phyloP scores from a whole-genome alignment of 2,329 filamentous ascomycete genomes.

The Fusarium sp. region DNA sequence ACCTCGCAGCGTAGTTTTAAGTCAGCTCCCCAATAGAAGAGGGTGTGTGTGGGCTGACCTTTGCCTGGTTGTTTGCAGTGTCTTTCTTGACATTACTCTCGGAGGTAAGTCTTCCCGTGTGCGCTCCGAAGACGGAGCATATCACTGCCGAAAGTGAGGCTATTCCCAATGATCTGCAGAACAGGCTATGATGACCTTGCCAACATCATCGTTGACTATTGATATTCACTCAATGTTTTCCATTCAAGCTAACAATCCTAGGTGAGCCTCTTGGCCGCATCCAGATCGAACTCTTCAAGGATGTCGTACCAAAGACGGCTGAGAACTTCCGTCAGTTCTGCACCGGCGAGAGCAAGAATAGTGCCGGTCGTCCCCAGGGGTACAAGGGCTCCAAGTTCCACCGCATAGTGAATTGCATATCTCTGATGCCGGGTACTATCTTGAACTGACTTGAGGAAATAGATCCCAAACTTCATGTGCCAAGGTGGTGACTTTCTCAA shows the following conservation, averaged over 20 bases:
- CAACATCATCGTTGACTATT: not conserved
- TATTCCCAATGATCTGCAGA: constrained; percentile 26
- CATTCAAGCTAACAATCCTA: constrained; percentile 50
- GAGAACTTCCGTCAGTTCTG: constrained; percentile 99
- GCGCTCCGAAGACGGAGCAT: constrained; percentile 19
- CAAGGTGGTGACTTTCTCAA: constrained; percentile 97
- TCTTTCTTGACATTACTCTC: constrained; percentile 83
- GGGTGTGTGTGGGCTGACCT: constrained; percentile 40
- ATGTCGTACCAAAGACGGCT: constrained; percentile 86
- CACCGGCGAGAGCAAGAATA: constrained; percentile 89
- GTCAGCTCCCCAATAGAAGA: constrained; percentile 26
- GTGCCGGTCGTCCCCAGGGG: constrained; percentile 82
- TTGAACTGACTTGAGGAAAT: constrained; percentile 13
- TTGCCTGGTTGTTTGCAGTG: constrained; percentile 52
- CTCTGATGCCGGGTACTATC: not conserved
- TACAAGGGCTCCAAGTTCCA: constrained; percentile 98
- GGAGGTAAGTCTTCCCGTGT: constrained; percentile 66
- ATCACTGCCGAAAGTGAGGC: constrained; percentile 24
- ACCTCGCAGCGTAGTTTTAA: constrained; percentile 24
- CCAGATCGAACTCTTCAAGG: constrained; percentile 89
- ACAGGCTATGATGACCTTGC: not conserved
- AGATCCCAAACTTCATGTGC: constrained; percentile 98
- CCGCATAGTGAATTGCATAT: constrained; percentile 76
- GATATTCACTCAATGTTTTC: not conserved
- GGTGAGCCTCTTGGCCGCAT: constrained; percentile 88